phyloP scores from a whole-genome alignment of 2,329 filamentous ascomycete species.

The Nannizzia gypsea region DNA sequence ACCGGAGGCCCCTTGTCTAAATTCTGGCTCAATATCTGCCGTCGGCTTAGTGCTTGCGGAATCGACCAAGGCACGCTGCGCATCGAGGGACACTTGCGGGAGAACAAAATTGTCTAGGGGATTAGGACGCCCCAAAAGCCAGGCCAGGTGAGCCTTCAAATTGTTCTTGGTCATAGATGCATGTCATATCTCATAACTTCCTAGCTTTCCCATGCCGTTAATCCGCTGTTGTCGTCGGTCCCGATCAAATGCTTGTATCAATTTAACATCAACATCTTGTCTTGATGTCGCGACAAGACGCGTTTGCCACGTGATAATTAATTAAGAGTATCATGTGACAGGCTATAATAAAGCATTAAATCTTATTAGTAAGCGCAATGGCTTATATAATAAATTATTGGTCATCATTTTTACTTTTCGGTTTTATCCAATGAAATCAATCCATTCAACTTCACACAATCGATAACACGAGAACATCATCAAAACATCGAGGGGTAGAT shows the following conservation, averaged over 20 bases:
- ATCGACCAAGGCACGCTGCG: neutral
- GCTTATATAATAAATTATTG: neutral
- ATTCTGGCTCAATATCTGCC: neutral
- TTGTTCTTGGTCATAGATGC: slow-evolving; percentile 41
- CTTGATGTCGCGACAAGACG: neutral
- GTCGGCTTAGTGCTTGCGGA: neutral
- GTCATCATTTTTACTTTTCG: neutral
- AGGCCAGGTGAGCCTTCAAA: slow-evolving; percentile 34
- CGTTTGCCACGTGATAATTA: neutral
- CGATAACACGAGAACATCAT: neutral
- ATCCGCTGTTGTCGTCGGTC: neutral
- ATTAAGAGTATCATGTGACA: neutral
- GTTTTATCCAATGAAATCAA: neutral
- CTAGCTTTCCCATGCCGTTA: neutral
- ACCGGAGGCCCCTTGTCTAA: neutral
- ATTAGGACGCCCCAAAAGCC: slow-evolving; percentile 33
- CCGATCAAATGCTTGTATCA: neutral
- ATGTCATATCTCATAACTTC: slow-evolving; percentile 17
- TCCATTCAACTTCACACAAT: neutral
- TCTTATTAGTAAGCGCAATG: neutral
- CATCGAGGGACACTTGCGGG: neutral
- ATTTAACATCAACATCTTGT: slow-evolving; percentile 3
- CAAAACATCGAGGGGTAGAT: neutral
- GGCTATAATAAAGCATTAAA: neutral
- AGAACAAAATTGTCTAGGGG: slow-evolving; percentile 7